Conservation (phyloP, 192 early-diverging fungal genomes). For the Lunasporangiospora selenospora region DNA sequence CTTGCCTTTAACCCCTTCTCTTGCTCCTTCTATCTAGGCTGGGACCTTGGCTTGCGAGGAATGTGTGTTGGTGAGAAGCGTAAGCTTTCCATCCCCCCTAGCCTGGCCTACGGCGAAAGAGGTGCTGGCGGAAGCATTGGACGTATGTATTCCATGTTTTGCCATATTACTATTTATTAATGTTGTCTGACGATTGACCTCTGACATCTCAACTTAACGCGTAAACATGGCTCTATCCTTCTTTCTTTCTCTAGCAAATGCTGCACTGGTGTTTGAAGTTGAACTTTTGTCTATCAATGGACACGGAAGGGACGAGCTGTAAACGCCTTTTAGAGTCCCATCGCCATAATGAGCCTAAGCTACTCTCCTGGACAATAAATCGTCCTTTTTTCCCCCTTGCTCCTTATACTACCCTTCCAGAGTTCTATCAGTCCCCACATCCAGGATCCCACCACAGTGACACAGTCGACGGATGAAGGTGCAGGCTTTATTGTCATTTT, state of each 20-base stretch:
- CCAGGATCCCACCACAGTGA: too few species aligned
- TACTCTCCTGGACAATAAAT: too few species aligned
- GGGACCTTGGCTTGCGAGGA: constrained; percentile 74
- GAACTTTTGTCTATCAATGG: constrained; percentile 68
- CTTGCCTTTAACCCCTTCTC: background rate
- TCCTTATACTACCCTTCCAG: too few species aligned
- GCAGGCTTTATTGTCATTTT: too few species aligned
- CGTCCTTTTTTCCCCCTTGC: too few species aligned
- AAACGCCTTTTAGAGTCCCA: too few species aligned
- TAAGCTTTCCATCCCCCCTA: constrained; percentile 72
- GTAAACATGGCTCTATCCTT: background rate
- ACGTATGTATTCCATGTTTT: background rate
- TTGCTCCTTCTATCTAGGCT: constrained; percentile 36
- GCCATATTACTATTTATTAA: too few species aligned
- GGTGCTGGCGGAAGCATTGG: constrained; percentile 49
- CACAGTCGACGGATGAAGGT: too few species aligned
- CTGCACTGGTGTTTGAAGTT: constrained; percentile 84
- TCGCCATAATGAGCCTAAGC: too few species aligned
- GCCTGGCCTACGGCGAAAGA: constrained; percentile 67
- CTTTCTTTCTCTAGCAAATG: constrained; percentile 11
- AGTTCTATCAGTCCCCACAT: too few species aligned
- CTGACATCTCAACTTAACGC: too few species aligned
- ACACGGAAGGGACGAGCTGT: constrained; percentile 29
- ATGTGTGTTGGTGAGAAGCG: constrained; percentile 89
- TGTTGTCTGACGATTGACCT: too few species aligned